Conservation (phyloP, 2,329 filamentous ascomycete species). For the Xylariaceae sp. region DNA sequence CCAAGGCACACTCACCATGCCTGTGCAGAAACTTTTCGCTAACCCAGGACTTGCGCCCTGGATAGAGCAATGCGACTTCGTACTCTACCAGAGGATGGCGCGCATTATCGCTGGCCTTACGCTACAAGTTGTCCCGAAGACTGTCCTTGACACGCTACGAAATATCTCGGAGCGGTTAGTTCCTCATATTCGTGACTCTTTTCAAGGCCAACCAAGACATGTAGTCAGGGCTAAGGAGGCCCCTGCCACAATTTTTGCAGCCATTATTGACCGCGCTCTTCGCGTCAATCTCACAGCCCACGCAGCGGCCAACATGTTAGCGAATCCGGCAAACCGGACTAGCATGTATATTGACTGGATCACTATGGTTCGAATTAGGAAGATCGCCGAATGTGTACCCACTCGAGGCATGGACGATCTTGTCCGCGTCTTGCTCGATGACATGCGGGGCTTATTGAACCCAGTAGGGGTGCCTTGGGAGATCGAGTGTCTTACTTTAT, state of each 20-base stretch:
- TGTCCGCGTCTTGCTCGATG: constrained; percentile 55
- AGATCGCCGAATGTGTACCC: constrained; percentile 58
- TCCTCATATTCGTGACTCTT: constrained; percentile 74
- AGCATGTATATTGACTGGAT: constrained; percentile 96
- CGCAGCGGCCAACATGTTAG: constrained; percentile 87
- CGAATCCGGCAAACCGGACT: constrained; percentile 80
- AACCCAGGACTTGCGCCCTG: constrained; percentile 77
- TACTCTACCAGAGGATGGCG: constrained; percentile 96
- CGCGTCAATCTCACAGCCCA: constrained; percentile 92
- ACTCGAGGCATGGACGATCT: constrained; percentile 61
- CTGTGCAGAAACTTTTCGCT: constrained; percentile 86
- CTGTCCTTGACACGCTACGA: constrained; percentile 78
- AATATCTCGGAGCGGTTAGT: constrained; percentile 81
- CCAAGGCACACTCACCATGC: constrained; percentile 92
- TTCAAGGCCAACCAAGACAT: constrained; percentile 77
- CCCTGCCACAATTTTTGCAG: constrained; percentile 83
- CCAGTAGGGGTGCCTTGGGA: constrained; percentile 63
- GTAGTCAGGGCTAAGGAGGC: constrained; percentile 82
- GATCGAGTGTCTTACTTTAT: constrained; percentile 55
- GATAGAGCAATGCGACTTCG: constrained; percentile 93
- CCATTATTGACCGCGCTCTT: constrained; percentile 77
- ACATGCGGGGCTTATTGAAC: constrained; percentile 65
- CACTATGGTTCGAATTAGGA: constrained; percentile 56
- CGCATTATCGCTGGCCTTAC: constrained; percentile 83
- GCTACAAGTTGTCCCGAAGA: constrained; percentile 82